phyloP scores from a whole-genome alignment of 139 green algal species.

The Micractinium conductrix region DNA sequence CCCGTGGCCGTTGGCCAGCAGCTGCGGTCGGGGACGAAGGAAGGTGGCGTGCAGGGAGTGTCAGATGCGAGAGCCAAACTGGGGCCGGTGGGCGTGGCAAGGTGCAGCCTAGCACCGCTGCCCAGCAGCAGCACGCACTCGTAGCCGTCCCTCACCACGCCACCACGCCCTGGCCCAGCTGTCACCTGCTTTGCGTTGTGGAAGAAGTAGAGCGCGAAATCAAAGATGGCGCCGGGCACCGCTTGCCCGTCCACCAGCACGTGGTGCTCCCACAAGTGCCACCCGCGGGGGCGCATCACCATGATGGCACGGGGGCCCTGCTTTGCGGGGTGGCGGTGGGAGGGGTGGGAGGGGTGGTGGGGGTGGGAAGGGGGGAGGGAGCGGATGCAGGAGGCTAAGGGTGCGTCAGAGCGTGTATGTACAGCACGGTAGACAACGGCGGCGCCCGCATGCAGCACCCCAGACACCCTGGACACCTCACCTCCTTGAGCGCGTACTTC shows the following conservation, averaged over 20 bases:
- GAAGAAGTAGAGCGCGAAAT: constrained; percentile 94
- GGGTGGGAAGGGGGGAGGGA: not conserved
- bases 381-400: not conserved
- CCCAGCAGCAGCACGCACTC: too few relatives aligned
- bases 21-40: too few relatives aligned
- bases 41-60: too few relatives aligned
- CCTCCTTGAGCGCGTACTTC: constrained; percentile 62
- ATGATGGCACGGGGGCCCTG: constrained; percentile 19
- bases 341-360: not conserved
- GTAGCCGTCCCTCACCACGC: too few relatives aligned
- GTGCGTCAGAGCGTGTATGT: constrained; percentile 32
- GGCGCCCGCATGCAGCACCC: not conserved
- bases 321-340: not conserved
- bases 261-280: constrained; percentile 90
- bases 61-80: too few relatives aligned
- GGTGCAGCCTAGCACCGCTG: too few relatives aligned
- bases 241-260: constrained; percentile 80
- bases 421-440: not conserved
- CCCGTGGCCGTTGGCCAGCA: constrained; percentile 46
- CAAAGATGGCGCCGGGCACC: constrained; percentile 72
- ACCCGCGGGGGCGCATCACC: constrained; percentile 46
- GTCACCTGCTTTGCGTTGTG: constrained; percentile 80
- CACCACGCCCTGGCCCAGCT: too few relatives aligned
- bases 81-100: too few relatives aligned
- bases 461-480: constrained; percentile 24